These are phyloP conservation scores for Daldinia caldariorum DNA, from an alignment of 495 filamentous ascomycete species.

Conservation along the genomic window DNA sequence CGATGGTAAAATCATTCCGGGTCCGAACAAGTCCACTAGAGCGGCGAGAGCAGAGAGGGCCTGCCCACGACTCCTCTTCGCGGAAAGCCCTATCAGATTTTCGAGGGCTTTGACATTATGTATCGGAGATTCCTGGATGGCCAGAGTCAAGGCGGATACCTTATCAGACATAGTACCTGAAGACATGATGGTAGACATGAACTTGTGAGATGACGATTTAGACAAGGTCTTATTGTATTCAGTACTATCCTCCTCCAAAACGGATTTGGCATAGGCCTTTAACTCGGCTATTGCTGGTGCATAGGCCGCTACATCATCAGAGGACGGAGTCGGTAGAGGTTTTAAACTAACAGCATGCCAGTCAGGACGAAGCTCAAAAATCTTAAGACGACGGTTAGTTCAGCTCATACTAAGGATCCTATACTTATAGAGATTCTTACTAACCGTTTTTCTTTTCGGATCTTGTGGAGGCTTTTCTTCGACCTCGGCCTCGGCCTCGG, in stretches of 20 bases:
- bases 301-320: constrained; percentile 61
- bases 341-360: constrained; percentile 81
- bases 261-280: constrained; percentile 74
- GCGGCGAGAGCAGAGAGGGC: constrained; percentile 91
- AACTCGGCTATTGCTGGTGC: constrained; percentile 73
- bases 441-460: constrained; percentile 54
- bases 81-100: constrained; percentile 77
- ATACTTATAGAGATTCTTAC: constrained; percentile 45
- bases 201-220: constrained; percentile 85
- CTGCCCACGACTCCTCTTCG: constrained; percentile 91
- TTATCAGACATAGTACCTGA: constrained; percentile 97
- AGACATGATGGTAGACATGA: constrained; percentile 95
- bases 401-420: constrained; percentile 8
- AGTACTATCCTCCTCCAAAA: constrained; percentile 77
- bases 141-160: constrained; percentile 90
- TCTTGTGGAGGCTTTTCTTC: constrained; percentile 32
- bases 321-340: constrained; percentile 56
- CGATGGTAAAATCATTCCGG: constrained; percentile 82
- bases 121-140: constrained; percentile 93
- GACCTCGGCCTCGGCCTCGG: constrained; percentile 40
- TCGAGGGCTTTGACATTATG: constrained; percentile 91
- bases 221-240: constrained; percentile 63
- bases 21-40: constrained; percentile 91
- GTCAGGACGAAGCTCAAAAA: constrained; percentile 80
- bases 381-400: constrained; percentile 57